These are phyloP conservation scores for Lasiosphaeria hispida DNA, from an alignment of 495 filamentous ascomycete species.

Conservation along the genomic window DNA sequence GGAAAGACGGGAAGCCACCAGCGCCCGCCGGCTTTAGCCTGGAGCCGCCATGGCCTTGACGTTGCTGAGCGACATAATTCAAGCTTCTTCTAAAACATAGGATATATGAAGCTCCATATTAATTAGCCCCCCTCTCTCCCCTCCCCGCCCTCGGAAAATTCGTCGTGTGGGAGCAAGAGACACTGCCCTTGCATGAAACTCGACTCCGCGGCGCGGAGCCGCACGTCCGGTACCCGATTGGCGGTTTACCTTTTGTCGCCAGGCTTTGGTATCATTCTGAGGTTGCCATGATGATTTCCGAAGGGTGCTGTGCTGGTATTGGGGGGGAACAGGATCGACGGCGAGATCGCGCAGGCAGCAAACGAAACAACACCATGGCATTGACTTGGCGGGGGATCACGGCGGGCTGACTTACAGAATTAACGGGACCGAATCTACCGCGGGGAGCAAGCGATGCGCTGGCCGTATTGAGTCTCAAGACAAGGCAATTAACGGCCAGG, in stretches of 20 bases:
- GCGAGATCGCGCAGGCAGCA: too few species aligned
- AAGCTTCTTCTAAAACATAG: constrained; percentile 5
- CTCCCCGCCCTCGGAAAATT: constrained; percentile 8
- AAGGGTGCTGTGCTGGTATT: too few species aligned
- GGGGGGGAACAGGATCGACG: too few species aligned
- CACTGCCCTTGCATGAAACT: constrained; percentile 6
- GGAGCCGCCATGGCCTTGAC: neutral
- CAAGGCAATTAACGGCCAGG: neutral
- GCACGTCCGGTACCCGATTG: constrained; percentile 1
- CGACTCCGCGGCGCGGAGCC: neutral
- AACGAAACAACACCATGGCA: too few species aligned
- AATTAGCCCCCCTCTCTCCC: neutral
- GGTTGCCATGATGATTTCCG: too few species aligned
- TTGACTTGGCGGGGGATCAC: too few species aligned
- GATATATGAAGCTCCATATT: constrained; percentile 8
- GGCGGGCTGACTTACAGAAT: too few species aligned
- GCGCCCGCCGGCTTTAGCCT: constrained; percentile 15
- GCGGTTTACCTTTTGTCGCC: neutral
- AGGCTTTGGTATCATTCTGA: too few species aligned
- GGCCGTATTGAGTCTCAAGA: neutral
- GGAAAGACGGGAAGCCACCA: neutral
- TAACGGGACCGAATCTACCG: too few species aligned
- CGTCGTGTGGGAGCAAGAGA: neutral
- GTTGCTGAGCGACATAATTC: neutral
- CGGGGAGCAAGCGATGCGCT: neutral